These are phyloP conservation scores for Termitomyces sp. DNA, from an alignment of 768 basidiomycete genomes.

Conservation along the genomic window DNA sequence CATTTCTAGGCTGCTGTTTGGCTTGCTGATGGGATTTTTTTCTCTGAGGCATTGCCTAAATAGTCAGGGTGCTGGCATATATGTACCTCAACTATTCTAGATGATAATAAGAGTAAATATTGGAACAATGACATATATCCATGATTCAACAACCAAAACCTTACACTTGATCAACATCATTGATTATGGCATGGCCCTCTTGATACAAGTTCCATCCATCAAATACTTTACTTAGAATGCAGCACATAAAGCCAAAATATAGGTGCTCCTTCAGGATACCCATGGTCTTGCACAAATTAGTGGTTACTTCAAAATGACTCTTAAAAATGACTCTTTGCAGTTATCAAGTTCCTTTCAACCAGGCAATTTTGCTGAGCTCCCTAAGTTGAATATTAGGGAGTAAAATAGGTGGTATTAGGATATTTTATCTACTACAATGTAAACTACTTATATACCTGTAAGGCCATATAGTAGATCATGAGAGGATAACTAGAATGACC, in stretches of 20 bases:
- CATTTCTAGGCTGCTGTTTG: no score
- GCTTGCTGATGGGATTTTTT: no score
- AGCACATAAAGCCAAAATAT: background rate
- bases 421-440: background rate
- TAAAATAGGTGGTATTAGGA: background rate
- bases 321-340: no score
- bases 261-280: background rate
- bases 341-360: background rate
- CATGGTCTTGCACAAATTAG: background rate
- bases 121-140: no score
- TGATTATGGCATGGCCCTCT: background rate
- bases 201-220: conserved; percentile 5
- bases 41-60: no score
- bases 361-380: conserved; percentile 5
- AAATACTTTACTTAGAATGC: background rate
- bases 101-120: no score
- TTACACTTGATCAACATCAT: no score
- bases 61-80: no score
- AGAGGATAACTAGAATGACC: background rate
- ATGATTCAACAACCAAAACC: no score
- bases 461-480: background rate
- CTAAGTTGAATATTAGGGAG: background rate
- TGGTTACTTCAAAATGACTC: background rate
- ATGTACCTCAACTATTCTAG: no score
- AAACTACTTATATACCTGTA: background rate